phyloP scores from a whole-genome alignment of 2,329 filamentous ascomycete species.

The Lecanosticta acicola region DNA sequence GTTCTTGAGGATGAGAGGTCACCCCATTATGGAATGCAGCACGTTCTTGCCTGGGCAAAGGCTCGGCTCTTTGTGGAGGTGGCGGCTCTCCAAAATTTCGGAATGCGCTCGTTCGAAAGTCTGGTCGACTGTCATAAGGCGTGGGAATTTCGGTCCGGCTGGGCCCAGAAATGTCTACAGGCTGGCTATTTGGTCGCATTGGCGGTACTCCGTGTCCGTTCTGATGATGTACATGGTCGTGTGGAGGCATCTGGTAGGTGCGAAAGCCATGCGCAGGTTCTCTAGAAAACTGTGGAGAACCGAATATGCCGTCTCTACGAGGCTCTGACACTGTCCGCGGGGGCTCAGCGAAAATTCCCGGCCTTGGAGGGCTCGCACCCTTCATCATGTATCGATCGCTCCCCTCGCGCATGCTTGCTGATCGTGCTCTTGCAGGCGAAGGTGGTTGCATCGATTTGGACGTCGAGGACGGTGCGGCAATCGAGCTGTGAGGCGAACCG shows the following conservation, averaged over 20 bases:
- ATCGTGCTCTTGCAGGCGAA: constrained; percentile 38
- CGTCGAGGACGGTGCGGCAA: constrained; percentile 27
- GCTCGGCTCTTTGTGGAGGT: constrained; percentile 13
- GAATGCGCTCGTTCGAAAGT: constrained; percentile 21
- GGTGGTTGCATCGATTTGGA: constrained; percentile 44
- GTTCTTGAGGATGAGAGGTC: constrained; percentile 26
- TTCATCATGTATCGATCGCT: constrained; percentile 19
- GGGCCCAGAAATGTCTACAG: constrained; percentile 19
- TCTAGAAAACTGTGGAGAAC: constrained; percentile 28
- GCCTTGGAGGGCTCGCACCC: constrained; percentile 24
- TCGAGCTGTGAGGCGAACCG: constrained; percentile 31
- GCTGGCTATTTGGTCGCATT: constrained; percentile 33
- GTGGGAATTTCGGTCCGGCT: constrained; percentile 21
- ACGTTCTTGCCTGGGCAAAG: constrained; percentile 20
- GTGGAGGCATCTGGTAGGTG: constrained; percentile 23
- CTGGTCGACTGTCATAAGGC: constrained; percentile 22
- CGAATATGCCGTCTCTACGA: constrained; percentile 28
- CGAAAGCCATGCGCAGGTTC: constrained; percentile 31
- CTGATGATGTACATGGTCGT: constrained; percentile 19
- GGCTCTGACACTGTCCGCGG: constrained; percentile 24
- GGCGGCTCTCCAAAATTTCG: constrained; percentile 24
- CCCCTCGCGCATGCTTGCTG: constrained; percentile 34
- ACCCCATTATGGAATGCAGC: constrained; percentile 22
- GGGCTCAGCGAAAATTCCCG: constrained; percentile 22
- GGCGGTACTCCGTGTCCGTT: constrained; percentile 22